Evolutionary conservation across 2,329 filamentous ascomycete species (phyloP).

Genomic region (Polychaeton citri): DNA sequence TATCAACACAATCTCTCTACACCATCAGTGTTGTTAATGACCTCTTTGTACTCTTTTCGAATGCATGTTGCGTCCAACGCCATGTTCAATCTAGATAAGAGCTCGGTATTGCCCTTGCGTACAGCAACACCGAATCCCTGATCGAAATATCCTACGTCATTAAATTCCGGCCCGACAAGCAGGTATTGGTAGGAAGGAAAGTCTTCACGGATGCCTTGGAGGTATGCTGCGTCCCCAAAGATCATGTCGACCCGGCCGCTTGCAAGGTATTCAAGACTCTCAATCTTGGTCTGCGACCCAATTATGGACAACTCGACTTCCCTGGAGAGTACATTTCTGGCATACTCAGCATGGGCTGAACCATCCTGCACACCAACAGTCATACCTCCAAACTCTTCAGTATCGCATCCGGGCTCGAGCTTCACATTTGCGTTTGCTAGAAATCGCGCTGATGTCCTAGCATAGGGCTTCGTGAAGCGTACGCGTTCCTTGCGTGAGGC

Average conservation of each 20-base stretch:
- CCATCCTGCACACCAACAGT: background rate
- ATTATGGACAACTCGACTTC: background rate
- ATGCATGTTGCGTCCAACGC: background rate
- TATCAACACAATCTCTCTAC: background rate
- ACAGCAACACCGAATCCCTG: background rate
- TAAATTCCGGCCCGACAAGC: background rate
- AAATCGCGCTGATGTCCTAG: background rate
- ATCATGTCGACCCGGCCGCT: background rate
- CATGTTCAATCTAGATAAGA: no score
- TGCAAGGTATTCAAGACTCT: background rate
- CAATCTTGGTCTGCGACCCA: background rate
- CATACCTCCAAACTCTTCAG: background rate
- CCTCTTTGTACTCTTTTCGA: background rate
- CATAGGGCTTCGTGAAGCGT: background rate
- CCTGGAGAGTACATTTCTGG: background rate
- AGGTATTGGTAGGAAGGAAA: background rate
- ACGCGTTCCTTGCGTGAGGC: background rate
- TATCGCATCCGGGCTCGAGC: background rate
- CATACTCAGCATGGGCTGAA: background rate
- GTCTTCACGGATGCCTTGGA: background rate
- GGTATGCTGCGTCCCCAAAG: background rate
- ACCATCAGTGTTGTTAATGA: background rate
- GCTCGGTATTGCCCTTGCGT: background rate
- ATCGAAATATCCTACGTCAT: background rate
- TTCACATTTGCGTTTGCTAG: background rate